Conservation (phyloP, 306 rosid genomes). For the Hippophae gyantsensis region DNA sequence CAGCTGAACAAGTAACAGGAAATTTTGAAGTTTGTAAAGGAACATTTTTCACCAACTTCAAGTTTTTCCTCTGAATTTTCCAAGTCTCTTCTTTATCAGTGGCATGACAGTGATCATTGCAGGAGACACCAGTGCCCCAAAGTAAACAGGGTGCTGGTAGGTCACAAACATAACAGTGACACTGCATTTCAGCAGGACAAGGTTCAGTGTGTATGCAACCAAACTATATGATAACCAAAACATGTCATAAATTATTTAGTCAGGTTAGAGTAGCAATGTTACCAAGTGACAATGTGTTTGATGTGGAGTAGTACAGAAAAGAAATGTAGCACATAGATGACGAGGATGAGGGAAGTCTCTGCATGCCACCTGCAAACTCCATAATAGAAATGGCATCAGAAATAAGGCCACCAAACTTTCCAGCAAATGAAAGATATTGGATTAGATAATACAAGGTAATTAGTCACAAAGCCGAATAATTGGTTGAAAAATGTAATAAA, state of each 20-base stretch:
- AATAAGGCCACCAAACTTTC: conserved; percentile 9
- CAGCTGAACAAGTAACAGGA: conserved; percentile 7
- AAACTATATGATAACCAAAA: not conserved
- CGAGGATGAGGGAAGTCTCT: conserved; percentile 81
- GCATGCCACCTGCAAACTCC: conserved; percentile 58
- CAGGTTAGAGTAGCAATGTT: conserved; percentile 14
- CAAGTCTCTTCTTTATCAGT: conserved; percentile 48
- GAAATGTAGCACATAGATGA: conserved; percentile 59
- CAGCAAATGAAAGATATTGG: conserved; percentile 7
- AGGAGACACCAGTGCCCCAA: conserved; percentile 40
- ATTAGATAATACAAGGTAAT: conserved; percentile 3
- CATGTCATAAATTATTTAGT: not conserved
- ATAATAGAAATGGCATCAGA: conserved; percentile 13
- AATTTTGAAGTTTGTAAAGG: conserved; percentile 28
- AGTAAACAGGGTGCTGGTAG: conserved; percentile 54
- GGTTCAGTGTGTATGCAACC: conserved; percentile 6
- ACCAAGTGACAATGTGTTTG: conserved; percentile 52
- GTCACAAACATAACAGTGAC: conserved; percentile 85
- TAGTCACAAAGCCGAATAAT: not conserved
- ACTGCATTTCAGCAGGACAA: conserved; percentile 43
- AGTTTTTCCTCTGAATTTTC: conserved; percentile 40
- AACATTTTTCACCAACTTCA: conserved; percentile 25
- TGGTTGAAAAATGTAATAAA: not conserved
- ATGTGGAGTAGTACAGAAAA: conserved; percentile 58
- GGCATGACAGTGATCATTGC: conserved; percentile 65